Conservation (phyloP, 139 green algal genomes). For the Volvox reticuliferus region DNA sequence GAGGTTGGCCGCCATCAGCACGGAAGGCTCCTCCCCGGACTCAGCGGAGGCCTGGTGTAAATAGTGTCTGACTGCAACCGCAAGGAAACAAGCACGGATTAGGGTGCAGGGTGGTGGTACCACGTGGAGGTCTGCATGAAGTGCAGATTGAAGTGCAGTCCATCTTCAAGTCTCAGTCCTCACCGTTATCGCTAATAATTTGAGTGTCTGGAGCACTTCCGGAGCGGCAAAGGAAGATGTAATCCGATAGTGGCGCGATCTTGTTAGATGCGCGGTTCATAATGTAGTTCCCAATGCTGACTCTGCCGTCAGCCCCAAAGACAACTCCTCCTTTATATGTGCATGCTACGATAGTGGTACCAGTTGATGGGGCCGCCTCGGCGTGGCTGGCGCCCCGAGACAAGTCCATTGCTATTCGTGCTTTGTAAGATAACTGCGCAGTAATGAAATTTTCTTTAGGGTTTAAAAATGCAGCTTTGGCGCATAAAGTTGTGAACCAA, state of each 20-base stretch:
- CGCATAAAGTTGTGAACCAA: too few relatives aligned
- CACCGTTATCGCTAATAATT: constrained; percentile 90
- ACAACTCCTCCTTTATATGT: constrained; percentile 93
- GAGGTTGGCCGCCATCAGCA: constrained; percentile 90
- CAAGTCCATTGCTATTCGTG: not conserved
- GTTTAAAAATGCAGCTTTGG: too few relatives aligned
- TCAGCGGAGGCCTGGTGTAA: constrained; percentile 50
- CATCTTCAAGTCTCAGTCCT: not conserved
- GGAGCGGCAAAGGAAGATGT: constrained; percentile 84
- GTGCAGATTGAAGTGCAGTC: too few relatives aligned
- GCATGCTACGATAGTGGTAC: constrained; percentile 96
- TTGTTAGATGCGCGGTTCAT: constrained; percentile 97
- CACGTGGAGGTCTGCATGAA: not conserved
- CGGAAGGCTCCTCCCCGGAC: constrained; percentile 65
- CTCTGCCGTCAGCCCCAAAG: constrained; percentile 90
- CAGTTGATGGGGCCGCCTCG: constrained; percentile 54
- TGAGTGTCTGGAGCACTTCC: constrained; percentile 93
- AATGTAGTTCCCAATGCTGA: constrained; percentile 93
- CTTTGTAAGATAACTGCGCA: not conserved
- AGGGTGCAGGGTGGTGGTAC: not conserved
- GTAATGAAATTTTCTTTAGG: too few relatives aligned
- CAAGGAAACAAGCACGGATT: not conserved
- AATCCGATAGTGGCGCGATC: constrained; percentile 89
- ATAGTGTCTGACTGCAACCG: constrained; percentile 50
- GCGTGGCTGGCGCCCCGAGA: constrained; percentile 21